Evolutionary conservation across 2,329 filamentous ascomycete genomes (phyloP), one percentile per base, ranked within the genome.

Genomic region (Lachnellula subtilissima): DNA sequence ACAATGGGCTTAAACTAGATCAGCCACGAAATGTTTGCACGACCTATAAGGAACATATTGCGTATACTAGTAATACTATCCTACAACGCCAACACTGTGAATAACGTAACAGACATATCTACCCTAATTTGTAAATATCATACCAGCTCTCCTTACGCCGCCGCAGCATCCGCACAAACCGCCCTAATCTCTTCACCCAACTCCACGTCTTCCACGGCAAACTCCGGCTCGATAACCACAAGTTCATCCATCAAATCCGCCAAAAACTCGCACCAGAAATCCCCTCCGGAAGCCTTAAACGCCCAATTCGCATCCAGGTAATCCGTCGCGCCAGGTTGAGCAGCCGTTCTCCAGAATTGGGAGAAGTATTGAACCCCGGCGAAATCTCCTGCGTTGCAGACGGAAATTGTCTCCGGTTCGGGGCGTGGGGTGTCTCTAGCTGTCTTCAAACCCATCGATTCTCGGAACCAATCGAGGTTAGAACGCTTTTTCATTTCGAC

Each of bases 221-320:
- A 55, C 17, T 55, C 48, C 3, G 53, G 53, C 12, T 25, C 53
- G 9, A 55, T 2, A 45, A 50, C 1, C 23, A 37, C 35, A 25
- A 55, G 42, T 2, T 6, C 53, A 39, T 50, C 53, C 14, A 40
- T 35, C n/a, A 50, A 17, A 19, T 37, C 46, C 36, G 46, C 23
- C 5, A 55, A 7, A 22, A 50, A 55, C 8, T 55, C 53, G 32
- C 53, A 55, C n/a, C 39, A 14, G 40, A 55, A 55, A 11, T 55
- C 23, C 25, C n/a, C 47, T 2, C n/a, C 37, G 32, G 23, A 35
- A 8, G 17, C 19, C 4, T 50, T 5, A 25, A 55, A 55, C 12
- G 36, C 35, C 42, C 37, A 46, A 17, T 28, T 17, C 23, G 53
- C 48, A 47, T 55, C 23, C 36, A 55, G 19, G 40, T 25, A 55